phyloP scores from a whole-genome alignment of 2,329 filamentous ascomycete genomes.

The Fusarium clavum region DNA sequence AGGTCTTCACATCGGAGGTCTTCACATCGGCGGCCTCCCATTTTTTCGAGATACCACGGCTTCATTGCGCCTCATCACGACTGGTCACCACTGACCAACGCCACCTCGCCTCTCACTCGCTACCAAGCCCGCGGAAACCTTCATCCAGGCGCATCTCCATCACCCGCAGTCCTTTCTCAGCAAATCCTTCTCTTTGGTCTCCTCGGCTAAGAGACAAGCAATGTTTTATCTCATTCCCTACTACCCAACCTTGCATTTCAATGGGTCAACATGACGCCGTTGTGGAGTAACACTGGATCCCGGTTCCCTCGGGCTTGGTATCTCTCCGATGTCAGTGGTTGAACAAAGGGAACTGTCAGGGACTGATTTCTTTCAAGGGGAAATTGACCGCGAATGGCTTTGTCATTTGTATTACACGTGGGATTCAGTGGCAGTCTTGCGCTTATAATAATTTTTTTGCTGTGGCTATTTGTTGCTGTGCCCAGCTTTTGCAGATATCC shows the following conservation, averaged over 20 bases:
- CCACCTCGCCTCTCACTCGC: too few relatives aligned
- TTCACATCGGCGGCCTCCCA: background rate
- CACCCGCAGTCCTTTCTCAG: background rate
- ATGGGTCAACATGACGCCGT: slow-evolving; percentile 37
- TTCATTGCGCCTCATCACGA: background rate
- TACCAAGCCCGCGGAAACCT: background rate
- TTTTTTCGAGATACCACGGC: background rate
- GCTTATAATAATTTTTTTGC: background rate
- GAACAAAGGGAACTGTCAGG: background rate
- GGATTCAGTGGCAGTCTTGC: background rate
- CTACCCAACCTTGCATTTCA: slow-evolving; percentile 29
- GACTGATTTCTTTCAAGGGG: background rate
- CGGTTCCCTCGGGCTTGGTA: slow-evolving; percentile 20
- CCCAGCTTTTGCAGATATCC: slow-evolving; percentile 1
- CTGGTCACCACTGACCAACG: background rate
- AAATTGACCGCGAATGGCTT: background rate
- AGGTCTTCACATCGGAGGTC: too few relatives aligned
- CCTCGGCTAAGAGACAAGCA: slow-evolving; percentile 1
- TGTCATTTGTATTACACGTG: background rate
- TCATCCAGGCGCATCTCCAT: background rate
- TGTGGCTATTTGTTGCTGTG: slow-evolving; percentile 16
- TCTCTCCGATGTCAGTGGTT: slow-evolving; percentile 15
- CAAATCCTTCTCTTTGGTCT: background rate
- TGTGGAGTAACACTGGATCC: slow-evolving; percentile 40
- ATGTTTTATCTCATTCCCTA: slow-evolving; percentile 9